Percentiles rank a stretch among this genome's conserved stretches.
phyloP scores from a whole-genome alignment of 768 basidiomycete species.

The Amanita subjunquillea region DNA sequence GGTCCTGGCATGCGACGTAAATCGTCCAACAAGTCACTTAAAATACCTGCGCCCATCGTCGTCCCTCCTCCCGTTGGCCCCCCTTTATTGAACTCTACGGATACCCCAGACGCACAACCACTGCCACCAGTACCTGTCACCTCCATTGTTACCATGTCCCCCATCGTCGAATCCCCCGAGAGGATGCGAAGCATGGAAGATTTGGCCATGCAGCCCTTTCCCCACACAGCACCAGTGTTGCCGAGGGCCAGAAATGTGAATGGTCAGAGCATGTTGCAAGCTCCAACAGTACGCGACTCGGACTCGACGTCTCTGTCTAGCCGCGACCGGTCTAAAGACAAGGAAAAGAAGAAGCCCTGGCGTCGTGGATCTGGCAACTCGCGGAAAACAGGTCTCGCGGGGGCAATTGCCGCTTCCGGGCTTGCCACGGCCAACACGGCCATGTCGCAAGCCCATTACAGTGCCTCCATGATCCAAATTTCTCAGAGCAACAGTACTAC shows the following conservation, averaged over 20 bases:
- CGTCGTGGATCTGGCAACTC: constrained; percentile 22
- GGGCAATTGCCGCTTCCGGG: constrained; percentile 57
- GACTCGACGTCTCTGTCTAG: constrained; percentile 12
- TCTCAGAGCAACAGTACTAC: constrained; percentile 6
- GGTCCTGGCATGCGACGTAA: constrained; percentile 10
- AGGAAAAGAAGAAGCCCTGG: constrained; percentile 34
- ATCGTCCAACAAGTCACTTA: constrained; percentile 12
- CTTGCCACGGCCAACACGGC: constrained; percentile 54
- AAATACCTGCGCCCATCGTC: constrained; percentile 7
- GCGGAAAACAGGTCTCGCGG: constrained; percentile 50
- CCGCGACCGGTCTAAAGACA: constrained; percentile 15
- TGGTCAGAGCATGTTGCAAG: constrained; percentile 6
- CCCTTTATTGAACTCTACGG: background rate
- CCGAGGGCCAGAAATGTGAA: constrained; percentile 7
- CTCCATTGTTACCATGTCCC: constrained; percentile 13
- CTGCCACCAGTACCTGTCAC: background rate
- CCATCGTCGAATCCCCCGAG: constrained; percentile 38
- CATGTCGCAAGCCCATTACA: constrained; percentile 31
- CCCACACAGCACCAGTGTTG: background rate
- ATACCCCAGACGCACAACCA: constrained; percentile 2
- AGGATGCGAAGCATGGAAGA: constrained; percentile 15
- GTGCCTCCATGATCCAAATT: constrained; percentile 15
- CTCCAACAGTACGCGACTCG: constrained; percentile 14
- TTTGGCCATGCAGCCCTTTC: background rate
- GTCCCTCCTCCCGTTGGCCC: constrained; percentile 8